phyloP scores from a whole-genome alignment of 2,329 filamentous ascomycete genomes.

The Pseudonectria foliicola region DNA sequence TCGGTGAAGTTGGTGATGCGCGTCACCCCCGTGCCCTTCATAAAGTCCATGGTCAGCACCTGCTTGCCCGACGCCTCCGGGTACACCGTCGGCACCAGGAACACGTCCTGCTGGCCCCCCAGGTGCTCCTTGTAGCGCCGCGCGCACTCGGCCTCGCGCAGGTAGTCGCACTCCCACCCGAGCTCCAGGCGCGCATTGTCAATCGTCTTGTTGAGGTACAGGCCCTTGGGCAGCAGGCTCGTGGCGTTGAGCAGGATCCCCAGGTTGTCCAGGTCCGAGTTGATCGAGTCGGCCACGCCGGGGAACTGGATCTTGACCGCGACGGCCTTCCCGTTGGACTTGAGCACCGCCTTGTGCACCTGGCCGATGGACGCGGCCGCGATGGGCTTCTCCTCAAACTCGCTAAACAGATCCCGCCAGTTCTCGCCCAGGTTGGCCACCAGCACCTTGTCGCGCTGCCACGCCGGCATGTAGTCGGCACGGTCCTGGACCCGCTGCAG shows the following conservation, averaged over 20 bases:
- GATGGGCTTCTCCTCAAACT: constrained; percentile 86
- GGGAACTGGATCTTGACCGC: constrained; percentile 98
- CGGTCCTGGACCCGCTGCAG: constrained; percentile 91
- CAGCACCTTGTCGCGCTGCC: constrained; percentile 82
- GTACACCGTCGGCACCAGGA: constrained; percentile 73
- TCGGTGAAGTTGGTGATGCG: constrained; percentile 70
- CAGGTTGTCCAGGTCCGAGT: constrained; percentile 92
- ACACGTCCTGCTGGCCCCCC: constrained; percentile 56
- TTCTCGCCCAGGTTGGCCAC: constrained; percentile 68
- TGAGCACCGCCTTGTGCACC: constrained; percentile 79
- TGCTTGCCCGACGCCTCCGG: constrained; percentile 74
- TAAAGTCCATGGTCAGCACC: constrained; percentile 88
- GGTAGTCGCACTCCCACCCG: constrained; percentile 95
- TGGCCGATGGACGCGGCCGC: constrained; percentile 96
- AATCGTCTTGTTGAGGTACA: constrained; percentile 96
- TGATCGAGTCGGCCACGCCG: constrained; percentile 90
- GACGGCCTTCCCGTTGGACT: constrained; percentile 65
- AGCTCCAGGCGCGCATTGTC: constrained; percentile 88
- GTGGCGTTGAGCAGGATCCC: constrained; percentile 86
- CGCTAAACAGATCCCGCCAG: constrained; percentile 76
- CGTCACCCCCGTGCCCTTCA: constrained; percentile 81
- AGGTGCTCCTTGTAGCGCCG: constrained; percentile 70
- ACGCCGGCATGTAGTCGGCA: constrained; percentile 96
- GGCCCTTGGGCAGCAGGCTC: constrained; percentile 77
- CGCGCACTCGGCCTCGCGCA: constrained; percentile 77